These are phyloP conservation scores for Drechslerella dactyloides DNA, from an alignment of 2,329 filamentous ascomycete species.

Conservation along the genomic window DNA sequence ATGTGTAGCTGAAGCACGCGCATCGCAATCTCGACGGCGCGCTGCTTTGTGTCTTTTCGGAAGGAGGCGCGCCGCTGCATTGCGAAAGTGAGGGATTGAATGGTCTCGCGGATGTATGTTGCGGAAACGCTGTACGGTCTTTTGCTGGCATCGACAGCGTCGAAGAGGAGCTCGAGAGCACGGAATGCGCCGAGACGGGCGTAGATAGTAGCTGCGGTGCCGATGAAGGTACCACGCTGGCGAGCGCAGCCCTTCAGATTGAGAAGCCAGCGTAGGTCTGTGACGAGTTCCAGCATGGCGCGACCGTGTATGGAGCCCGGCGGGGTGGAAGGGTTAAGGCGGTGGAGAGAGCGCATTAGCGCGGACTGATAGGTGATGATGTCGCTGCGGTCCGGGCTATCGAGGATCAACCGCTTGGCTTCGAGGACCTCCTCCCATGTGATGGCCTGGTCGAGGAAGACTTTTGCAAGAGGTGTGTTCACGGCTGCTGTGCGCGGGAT, in stretches of 20 bases:
- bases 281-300: constrained; percentile 12
- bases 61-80: not conserved
- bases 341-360: constrained; percentile 29
- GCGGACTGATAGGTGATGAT: constrained; percentile 23
- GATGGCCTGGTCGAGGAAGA: constrained; percentile 25
- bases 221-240: constrained; percentile 14
- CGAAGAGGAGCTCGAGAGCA: constrained; percentile 20
- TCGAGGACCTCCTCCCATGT: constrained; percentile 48
- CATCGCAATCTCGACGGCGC: constrained; percentile 23
- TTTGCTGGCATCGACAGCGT: constrained; percentile 2
- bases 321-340: not conserved
- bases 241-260: constrained; percentile 18
- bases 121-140: constrained; percentile 7
- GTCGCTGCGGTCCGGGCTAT: constrained; percentile 8
- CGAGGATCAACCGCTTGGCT: constrained; percentile 28
- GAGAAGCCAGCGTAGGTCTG: constrained; percentile 14
- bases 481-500: constrained; percentile 24
- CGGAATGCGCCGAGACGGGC: constrained; percentile 20
- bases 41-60: constrained; percentile 6
- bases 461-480: constrained; percentile 17
- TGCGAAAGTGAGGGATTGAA: not conserved
- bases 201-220: constrained; percentile 13
- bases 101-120: not conserved
- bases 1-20: constrained; percentile 18
- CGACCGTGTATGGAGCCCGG: constrained; percentile 14